These are phyloP conservation scores for Fusarium foetens DNA, from an alignment of 2,329 filamentous ascomycete species.

Conservation along the genomic window DNA sequence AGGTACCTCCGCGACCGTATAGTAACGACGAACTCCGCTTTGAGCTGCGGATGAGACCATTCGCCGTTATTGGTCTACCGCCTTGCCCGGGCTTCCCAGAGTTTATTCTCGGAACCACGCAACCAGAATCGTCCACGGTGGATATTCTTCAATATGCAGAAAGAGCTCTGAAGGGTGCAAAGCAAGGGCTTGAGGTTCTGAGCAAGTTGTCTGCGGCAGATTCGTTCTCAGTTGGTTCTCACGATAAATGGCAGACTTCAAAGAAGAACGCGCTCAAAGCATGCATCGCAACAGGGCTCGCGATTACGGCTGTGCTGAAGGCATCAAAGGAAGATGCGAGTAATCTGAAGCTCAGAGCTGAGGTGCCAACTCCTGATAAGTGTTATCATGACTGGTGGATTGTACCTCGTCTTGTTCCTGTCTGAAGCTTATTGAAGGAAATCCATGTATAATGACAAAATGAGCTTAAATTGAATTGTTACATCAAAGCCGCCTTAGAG, in stretches of 20 bases:
- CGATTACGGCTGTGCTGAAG: conserved; percentile 69
- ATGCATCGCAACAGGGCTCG: conserved; percentile 76
- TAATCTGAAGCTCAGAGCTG: conserved; percentile 56
- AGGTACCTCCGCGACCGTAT: conserved; percentile 68
- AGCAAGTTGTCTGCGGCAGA: conserved; percentile 62
- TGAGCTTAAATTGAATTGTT: conserved; percentile 25
- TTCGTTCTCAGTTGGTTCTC: conserved; percentile 65
- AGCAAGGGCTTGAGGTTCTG: conserved; percentile 66
- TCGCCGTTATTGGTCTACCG: conserved; percentile 74
- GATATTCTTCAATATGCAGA: conserved; percentile 60
- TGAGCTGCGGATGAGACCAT: conserved; percentile 88
- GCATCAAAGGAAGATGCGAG: conserved; percentile 54
- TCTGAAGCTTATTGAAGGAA: neutral
- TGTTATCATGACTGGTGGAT: conserved; percentile 74
- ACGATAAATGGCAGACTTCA: conserved; percentile 70
- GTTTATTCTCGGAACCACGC: conserved; percentile 59
- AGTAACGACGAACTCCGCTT: conserved; percentile 75
- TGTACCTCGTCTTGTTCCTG: conserved; percentile 61
- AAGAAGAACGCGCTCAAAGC: conserved; percentile 71
- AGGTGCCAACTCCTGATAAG: conserved; percentile 63
- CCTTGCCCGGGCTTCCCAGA: conserved; percentile 72
- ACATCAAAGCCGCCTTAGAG: conserved; percentile 33
- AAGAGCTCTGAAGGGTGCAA: conserved; percentile 58
- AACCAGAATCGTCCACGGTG: conserved; percentile 51
- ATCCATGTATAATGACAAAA: conserved; percentile 2